These are phyloP conservation scores for Boletus reticuloceps DNA, from an alignment of 768 basidiomycete genomes.

Conservation along the genomic window DNA sequence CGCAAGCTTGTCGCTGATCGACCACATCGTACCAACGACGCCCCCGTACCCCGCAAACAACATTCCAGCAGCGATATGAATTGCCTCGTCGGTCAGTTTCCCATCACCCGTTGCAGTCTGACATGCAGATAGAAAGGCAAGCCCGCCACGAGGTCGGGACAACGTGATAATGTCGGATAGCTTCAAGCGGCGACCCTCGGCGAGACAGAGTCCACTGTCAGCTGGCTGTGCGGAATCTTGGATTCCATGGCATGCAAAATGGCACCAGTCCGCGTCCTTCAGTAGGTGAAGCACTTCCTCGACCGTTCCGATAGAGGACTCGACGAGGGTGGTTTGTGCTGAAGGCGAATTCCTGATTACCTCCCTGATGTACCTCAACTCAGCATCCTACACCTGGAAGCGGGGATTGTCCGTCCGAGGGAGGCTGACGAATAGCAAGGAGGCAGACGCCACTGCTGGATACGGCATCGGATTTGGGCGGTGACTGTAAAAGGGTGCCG, in stretches of 20 bases:
- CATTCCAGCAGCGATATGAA: conserved; percentile 25
- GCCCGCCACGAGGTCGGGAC: background rate
- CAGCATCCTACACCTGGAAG: conserved; percentile 13
- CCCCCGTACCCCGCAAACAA: conserved; percentile 29
- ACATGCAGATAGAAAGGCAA: conserved; percentile 2
- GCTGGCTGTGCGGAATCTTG: background rate
- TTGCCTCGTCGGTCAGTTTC: background rate
- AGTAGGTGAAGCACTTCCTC: conserved; percentile 13
- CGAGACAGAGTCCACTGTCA: background rate
- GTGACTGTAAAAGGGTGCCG: conserved; percentile 8
- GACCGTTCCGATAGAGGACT: conserved; percentile 1
- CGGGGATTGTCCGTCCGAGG: conserved; percentile 6
- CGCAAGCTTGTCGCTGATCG: conserved; percentile 23
- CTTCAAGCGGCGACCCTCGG: background rate
- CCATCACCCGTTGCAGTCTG: conserved; percentile 1
- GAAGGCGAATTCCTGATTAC: background rate
- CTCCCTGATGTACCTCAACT: conserved; percentile 21
- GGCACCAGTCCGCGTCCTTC: conserved; percentile 4
- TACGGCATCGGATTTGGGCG: no score
- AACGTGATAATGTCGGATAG: background rate
- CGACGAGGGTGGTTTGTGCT: background rate
- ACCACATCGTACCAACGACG: background rate
- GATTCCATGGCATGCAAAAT: background rate
- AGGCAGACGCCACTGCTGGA: background rate
- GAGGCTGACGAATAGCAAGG: conserved; percentile 11